These are phyloP conservation scores for Aphanomyces astaci DNA, from an alignment of 352 stramenopile species.

Conservation along the genomic window DNA sequence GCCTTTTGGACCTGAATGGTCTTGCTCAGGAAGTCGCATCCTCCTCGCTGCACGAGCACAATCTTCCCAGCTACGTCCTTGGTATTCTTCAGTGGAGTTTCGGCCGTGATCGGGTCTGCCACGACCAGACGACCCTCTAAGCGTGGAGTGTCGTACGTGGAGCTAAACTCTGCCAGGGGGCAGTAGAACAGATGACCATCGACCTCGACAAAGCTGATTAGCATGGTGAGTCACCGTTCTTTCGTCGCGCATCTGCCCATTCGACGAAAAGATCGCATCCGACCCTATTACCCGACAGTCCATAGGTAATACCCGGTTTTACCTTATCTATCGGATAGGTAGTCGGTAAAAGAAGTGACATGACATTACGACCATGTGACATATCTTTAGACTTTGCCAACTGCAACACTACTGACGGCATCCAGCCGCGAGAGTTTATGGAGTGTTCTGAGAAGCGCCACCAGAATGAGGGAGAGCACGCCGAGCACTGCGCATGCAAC, in stretches of 20 bases:
- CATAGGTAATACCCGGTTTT: too few relatives aligned
- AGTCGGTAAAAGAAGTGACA: not conserved
- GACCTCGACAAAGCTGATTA: slow-evolving; percentile 64
- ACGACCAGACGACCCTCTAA: slow-evolving; percentile 46
- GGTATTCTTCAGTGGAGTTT: slow-evolving; percentile 45
- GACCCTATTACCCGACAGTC: too few relatives aligned
- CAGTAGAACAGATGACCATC: slow-evolving; percentile 53
- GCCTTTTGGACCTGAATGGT: slow-evolving; percentile 54
- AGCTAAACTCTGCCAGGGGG: slow-evolving; percentile 60
- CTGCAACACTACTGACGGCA: not conserved
- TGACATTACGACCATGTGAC: not conserved
- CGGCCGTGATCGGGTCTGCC: slow-evolving; percentile 47
- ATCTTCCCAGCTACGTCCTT: slow-evolving; percentile 41
- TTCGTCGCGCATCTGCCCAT: not conserved
- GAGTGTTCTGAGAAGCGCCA: not conserved
- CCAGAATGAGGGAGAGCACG: not conserved
- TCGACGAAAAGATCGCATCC: not conserved
- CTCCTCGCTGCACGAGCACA: slow-evolving; percentile 51
- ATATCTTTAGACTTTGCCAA: not conserved
- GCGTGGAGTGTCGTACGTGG: slow-evolving; percentile 36
- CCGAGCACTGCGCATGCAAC: not conserved
- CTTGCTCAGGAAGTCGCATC: slow-evolving; percentile 77
- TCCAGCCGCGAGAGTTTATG: not conserved
- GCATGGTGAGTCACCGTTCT: slow-evolving; percentile 44
- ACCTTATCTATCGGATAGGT: not conserved